Percentiles rank a stretch among this genome's conserved stretches.
These are phyloP conservation scores for Knufia fluminis DNA, from an alignment of 2,329 filamentous ascomycete genomes.

Conservation along the genomic window DNA sequence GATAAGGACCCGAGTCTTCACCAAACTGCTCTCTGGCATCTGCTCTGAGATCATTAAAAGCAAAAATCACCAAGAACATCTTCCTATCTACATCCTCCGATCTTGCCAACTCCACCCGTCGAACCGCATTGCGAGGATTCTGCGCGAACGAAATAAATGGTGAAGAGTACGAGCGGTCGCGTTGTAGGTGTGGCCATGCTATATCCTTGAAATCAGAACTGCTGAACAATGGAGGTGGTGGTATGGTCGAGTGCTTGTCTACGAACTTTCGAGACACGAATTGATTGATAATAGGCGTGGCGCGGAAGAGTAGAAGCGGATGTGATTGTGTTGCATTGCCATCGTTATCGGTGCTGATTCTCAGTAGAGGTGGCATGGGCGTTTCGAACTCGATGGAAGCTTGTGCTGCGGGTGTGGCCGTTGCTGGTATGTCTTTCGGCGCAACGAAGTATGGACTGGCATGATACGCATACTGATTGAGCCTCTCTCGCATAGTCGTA, in stretches of 20 bases:
- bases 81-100: slow-evolving; percentile 2
- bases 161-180: neutral
- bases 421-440: too few relatives aligned
- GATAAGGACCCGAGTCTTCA: neutral
- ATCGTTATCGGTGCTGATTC: neutral
- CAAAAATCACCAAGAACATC: slow-evolving; percentile 1
- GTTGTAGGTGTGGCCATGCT: neutral
- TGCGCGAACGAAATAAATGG: neutral
- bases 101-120: neutral
- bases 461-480: neutral
- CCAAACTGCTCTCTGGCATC: neutral
- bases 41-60: neutral
- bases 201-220: neutral
- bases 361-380: neutral
- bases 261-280: neutral
- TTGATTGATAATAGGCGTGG: neutral
- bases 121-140: neutral
- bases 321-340: neutral
- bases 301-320: slow-evolving; percentile 1
- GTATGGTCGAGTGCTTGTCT: neutral
- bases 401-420: too few relatives aligned
- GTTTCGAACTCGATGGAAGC: too few relatives aligned
- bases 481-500: neutral
- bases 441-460: too few relatives aligned
- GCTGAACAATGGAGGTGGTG: neutral